Percentiles rank a stretch among this genome's conserved stretches.
Evolutionary conservation across 768 basidiomycete genomes (phyloP).

Genomic region (Tulasnella sp.): DNA sequence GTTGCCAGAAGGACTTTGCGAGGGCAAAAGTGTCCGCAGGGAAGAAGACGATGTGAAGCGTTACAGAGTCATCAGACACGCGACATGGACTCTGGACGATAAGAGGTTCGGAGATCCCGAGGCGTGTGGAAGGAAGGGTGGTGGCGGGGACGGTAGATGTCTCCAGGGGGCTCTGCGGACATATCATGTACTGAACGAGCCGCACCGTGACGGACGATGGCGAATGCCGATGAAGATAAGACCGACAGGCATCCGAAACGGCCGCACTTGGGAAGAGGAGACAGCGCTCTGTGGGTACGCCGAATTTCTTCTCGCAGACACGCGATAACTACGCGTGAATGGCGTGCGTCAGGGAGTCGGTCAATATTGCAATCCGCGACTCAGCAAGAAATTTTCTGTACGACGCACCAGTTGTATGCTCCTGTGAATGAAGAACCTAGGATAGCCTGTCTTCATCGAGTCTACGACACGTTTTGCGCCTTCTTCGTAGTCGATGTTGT

Average conservation of each 20-base stretch:
- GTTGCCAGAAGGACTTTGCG: conserved; percentile 94
- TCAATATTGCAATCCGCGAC: background rate
- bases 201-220: conserved; percentile 36
- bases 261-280: conserved; percentile 65
- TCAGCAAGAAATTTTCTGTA: background rate
- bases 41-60: conserved; percentile 77
- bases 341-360: background rate
- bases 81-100: conserved; percentile 18
- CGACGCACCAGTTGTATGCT: conserved; percentile 62
- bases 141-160: conserved; percentile 8
- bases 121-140: conserved; percentile 19
- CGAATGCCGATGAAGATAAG: conserved; percentile 51
- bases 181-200: conserved; percentile 59
- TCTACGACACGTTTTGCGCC: conserved; percentile 68
- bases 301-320: conserved; percentile 71
- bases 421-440: conserved; percentile 84
- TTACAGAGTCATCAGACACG: conserved; percentile 30
- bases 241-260: conserved; percentile 61
- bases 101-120: conserved; percentile 3
- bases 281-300: conserved; percentile 53
- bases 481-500: conserved; percentile 86
- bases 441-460: conserved; percentile 81
- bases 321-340: conserved; percentile 49
- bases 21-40: conserved; percentile 43
- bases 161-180: conserved; percentile 35